Conservation (phyloP, 2,329 filamentous ascomycete genomes). For the Domatiomyces globalis region DNA sequence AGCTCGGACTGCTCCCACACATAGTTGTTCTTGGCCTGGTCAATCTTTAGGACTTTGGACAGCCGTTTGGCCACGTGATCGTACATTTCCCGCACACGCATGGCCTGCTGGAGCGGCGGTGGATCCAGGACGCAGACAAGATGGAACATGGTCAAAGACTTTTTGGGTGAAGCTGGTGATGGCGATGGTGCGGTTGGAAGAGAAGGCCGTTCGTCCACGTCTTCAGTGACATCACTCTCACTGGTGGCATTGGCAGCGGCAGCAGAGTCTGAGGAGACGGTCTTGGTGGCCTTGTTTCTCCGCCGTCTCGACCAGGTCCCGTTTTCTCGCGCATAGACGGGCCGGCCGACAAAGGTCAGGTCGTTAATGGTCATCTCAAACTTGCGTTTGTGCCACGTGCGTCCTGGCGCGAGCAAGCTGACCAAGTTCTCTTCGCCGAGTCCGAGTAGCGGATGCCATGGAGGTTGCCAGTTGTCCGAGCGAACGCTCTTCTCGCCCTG, state of each 20-base stretch:
- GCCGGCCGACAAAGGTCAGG: conserved; percentile 66
- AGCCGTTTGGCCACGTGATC: conserved; percentile 82
- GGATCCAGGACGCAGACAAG: conserved; percentile 84
- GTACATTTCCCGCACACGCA: conserved; percentile 64
- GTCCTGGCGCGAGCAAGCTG: conserved; percentile 57
- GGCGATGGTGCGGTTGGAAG: conserved; percentile 18
- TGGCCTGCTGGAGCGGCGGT: conserved; percentile 60
- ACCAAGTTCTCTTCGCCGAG: conserved; percentile 65
- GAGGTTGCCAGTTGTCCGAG: conserved; percentile 14
- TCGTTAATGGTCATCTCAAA: conserved; percentile 75
- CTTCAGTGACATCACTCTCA: conserved; percentile 15
- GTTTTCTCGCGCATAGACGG: conserved; percentile 66
- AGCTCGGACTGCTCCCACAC: conserved; percentile 81
- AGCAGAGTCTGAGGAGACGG: not conserved
- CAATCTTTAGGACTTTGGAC: conserved; percentile 82
- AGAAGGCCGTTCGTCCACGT: conserved; percentile 20
- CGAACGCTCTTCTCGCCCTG: not conserved
- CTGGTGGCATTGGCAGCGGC: not conserved
- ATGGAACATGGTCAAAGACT: conserved; percentile 92
- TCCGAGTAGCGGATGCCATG: conserved; percentile 52
- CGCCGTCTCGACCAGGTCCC: conserved; percentile 60
- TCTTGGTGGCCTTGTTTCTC: conserved; percentile 30
- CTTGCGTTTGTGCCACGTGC: conserved; percentile 62
- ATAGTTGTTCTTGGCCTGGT: conserved; percentile 78
- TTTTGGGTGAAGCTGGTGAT: conserved; percentile 22